A percentile compares a stretch with the other conserved stretches of the same genome.
These are phyloP conservation scores for Ustilago cynodontis DNA, from an alignment of 1,284 basidiomycete genomes.

Conservation along the genomic window DNA sequence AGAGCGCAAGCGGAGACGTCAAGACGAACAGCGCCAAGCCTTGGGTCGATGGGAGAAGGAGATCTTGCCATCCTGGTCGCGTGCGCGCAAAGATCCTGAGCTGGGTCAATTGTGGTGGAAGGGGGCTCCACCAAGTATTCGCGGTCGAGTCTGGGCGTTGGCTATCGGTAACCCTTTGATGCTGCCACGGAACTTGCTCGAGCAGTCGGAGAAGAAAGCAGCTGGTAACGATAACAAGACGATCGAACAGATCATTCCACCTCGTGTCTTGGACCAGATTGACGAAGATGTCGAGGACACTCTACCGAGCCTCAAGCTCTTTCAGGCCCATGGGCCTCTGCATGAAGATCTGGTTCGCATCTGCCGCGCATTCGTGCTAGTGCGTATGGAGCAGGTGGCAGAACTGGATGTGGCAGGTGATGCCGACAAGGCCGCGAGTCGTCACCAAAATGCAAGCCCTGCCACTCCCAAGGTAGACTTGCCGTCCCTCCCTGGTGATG, in stretches of 20 bases:
- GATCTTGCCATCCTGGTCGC: conserved; percentile 85
- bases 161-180: conserved; percentile 90
- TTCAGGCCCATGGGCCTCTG: conserved; percentile 83
- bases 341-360: conserved; percentile 88
- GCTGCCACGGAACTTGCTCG: conserved; percentile 72
- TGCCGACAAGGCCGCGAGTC: conserved; percentile 24
- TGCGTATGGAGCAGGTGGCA: conserved; percentile 82
- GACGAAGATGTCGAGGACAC: conserved; percentile 84
- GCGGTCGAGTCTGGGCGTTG: conserved; percentile 87
- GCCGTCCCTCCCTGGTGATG: conserved; percentile 3
- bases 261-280: conserved; percentile 76
- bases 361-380: conserved; percentile 89
- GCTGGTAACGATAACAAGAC: neutral
- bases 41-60: conserved; percentile 81
- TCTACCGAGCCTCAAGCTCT: conserved; percentile 88
- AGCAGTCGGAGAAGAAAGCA: conserved; percentile 32
- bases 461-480: conserved; percentile 1
- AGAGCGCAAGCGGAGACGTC: conserved; percentile 32
- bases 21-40: conserved; percentile 75
- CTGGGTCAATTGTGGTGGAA: conserved; percentile 89
- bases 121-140: conserved; percentile 86
- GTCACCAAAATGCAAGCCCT: conserved; percentile 24
- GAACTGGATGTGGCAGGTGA: conserved; percentile 40
- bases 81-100: conserved; percentile 77
- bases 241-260: conserved; percentile 27